Conservation (phyloP, 805 yeast genomes). For the Yarrowia sp. region DNA sequence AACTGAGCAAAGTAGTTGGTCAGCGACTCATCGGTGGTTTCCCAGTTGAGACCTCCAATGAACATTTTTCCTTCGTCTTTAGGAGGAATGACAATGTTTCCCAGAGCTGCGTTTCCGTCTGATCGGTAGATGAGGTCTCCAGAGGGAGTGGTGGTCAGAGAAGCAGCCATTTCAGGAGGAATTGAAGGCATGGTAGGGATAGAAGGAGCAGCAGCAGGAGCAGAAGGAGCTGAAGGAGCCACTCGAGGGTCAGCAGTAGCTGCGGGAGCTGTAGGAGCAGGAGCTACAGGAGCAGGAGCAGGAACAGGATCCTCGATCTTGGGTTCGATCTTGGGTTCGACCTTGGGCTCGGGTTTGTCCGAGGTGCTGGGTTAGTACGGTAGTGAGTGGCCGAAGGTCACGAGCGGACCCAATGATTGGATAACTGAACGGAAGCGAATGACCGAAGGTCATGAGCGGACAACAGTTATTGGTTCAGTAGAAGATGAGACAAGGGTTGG, state of each 20-base stretch:
- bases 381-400: neutral
- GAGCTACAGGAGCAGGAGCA: constrained; percentile 23
- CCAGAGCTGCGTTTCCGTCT: constrained; percentile 31
- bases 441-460: neutral
- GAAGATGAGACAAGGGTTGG: too few species aligned
- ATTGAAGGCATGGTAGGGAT: neutral
- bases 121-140: constrained; percentile 9
- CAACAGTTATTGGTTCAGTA: neutral
- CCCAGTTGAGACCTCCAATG: constrained; percentile 97
- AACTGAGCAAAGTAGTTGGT: constrained; percentile 78
- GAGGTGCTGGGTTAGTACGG: constrained; percentile 37
- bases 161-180: neutral
- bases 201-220: constrained; percentile 29
- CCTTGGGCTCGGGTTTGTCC: constrained; percentile 31
- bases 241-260: constrained; percentile 30
- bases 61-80: constrained; percentile 89
- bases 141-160: neutral
- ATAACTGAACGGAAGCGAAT: too few species aligned
- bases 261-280: constrained; percentile 27
- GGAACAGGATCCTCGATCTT: constrained; percentile 13
- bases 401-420: too few species aligned
- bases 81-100: constrained; percentile 49
- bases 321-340: constrained; percentile 26
- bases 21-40: constrained; percentile 85
- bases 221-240: constrained; percentile 28